Evolutionary conservation across 2,329 filamentous ascomycete genomes (phyloP).

Genomic region (Pseudogymnoascus verrucosus): DNA sequence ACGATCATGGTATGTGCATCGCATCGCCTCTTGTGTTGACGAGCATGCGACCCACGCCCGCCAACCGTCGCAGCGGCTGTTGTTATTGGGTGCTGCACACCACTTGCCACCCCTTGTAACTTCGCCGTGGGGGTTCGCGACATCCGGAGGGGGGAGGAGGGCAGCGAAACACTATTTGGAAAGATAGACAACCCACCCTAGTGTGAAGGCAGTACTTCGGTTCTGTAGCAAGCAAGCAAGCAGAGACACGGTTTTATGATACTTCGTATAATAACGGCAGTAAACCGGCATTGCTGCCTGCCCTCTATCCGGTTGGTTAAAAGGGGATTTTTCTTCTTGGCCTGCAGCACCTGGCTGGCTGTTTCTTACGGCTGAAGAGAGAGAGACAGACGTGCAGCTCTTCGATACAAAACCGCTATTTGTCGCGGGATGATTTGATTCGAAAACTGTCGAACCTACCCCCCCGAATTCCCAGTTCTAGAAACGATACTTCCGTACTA

Average conservation of each 20-base stretch:
- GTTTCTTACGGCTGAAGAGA: not conserved
- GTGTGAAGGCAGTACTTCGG: not conserved
- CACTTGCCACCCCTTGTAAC: not conserved
- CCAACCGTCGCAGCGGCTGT: not conserved
- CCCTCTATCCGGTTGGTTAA: not conserved
- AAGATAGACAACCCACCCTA: not conserved
- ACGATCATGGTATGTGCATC: not conserved
- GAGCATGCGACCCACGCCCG: not conserved
- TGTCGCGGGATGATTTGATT: not conserved
- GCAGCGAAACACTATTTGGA: not conserved
- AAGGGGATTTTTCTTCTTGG: not conserved
- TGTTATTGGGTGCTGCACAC: not conserved
- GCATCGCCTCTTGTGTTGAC: not conserved
- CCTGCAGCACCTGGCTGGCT: not conserved
- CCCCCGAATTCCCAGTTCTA: not conserved
- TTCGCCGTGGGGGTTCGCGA: not conserved
- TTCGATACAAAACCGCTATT: not conserved
- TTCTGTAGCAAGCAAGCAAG: not conserved
- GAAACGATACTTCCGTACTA: not conserved
- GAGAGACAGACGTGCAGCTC: not conserved
- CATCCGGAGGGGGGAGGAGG: not conserved
- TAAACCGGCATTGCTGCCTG: not conserved
- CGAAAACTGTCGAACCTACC: not conserved
- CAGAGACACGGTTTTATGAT: not conserved
- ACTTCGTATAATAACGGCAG: not conserved